These are phyloP conservation scores for Backusella mclennaniae DNA, from an alignment of 192 early-diverging fungal genomes.

Conservation along the genomic window DNA sequence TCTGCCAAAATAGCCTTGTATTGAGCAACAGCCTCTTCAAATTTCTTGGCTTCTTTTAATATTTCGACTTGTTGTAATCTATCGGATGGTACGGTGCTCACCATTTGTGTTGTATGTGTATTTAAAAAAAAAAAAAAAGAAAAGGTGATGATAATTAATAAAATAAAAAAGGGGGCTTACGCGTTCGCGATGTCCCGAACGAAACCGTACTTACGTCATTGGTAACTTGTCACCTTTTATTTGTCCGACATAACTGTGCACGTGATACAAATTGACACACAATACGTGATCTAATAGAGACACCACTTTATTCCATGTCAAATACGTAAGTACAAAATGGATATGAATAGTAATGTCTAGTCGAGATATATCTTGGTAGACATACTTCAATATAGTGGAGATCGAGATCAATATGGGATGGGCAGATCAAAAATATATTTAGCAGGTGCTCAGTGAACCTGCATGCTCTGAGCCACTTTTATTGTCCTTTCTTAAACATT, in stretches of 20 bases:
- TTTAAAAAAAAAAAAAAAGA: slow-evolving; percentile 1
- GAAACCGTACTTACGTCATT: background rate
- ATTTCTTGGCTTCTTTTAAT: slow-evolving; percentile 54
- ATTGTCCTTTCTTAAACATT: too few relatives aligned
- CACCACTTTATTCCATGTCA: too few relatives aligned
- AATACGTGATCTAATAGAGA: too few relatives aligned
- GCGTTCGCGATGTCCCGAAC: slow-evolving; percentile 4
- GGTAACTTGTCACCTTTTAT: background rate
- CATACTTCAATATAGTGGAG: background rate
- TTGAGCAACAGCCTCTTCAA: slow-evolving; percentile 58
- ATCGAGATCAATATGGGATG: background rate
- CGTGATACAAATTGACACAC: too few relatives aligned
- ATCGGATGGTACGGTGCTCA: slow-evolving; percentile 3
- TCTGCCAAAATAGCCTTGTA: slow-evolving; percentile 62
- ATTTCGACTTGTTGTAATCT: slow-evolving; percentile 51
- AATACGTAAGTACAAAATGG: too few relatives aligned
- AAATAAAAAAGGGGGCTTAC: slow-evolving; percentile 4
- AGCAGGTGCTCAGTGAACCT: background rate
- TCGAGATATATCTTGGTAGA: background rate
- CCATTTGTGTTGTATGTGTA: background rate
- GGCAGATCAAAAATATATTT: background rate
- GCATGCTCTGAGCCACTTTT: background rate
- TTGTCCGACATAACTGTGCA: background rate
- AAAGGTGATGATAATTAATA: background rate
- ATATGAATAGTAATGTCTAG: too few relatives aligned